Evolutionary conservation across 2,329 filamentous ascomycete species (phyloP), one percentile per base, ranked within the genome.

Genomic region (Calonectria honghensis): DNA sequence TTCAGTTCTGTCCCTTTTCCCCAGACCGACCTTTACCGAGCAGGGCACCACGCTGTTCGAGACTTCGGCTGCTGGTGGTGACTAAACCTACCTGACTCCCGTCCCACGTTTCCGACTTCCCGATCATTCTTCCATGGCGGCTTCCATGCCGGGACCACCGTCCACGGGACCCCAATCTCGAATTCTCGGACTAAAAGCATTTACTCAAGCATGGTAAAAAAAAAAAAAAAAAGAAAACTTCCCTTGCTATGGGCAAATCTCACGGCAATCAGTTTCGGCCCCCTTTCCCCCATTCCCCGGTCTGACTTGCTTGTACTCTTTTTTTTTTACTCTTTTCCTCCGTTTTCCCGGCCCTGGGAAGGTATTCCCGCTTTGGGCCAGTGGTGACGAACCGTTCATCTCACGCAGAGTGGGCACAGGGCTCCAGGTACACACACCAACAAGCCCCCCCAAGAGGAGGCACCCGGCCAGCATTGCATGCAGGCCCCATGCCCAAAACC

Each of bases 1-100:
- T 59, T 59, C 54, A 59, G 54, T 59, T 35, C n/a, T 77, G 69
- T 70, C 77, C 73, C 78, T 68, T 76, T 80, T 78, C 79, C 79
- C 79, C 79, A 80, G 79, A 79, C 76, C 70, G 76, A 76, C 74
- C 11, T 37, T 59, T 59, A 59, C 54, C 54, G 54, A 59, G 54
- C 54, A 24, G 54, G 54, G 18, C 54, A 59, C 29, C 14, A 16
- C 29, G 5, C 6, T 31, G 29, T 20, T 24, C 52, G 51, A 59
- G 31, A 14, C 54, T 59, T 39, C 32, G 18, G 24, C 24, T 57
- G 18, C 31, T 35, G 52, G 27, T 35, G 13, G 32, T 52, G 10
- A 51, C n/a, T 51, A 27, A 27, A 24, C 24, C 16, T 31, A 27
- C 50, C 14, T 32, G 31, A 32, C 31, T 32, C 9, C 31, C 31